Base-by-base conservation (phyloP, 192 early-diverging fungal species). In the Podila epicladia region DNA sequence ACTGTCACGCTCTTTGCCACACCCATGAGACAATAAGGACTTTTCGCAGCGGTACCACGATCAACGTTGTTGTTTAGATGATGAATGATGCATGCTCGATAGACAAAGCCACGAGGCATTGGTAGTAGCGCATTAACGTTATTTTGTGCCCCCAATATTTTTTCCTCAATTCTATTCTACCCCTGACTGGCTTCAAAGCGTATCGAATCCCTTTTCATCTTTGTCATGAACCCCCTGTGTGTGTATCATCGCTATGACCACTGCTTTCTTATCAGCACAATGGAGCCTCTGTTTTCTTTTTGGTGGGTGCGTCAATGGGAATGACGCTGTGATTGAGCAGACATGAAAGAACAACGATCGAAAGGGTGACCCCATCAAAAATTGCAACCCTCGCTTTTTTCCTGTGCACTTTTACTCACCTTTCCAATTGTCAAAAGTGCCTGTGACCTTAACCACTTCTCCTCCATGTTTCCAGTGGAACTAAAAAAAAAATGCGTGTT, bases 351-450 rank as follows among this genome's bases (percentile, higher is more conserved):
- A 4, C 41, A 45, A 45, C 11, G 41, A 17, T 45, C 41, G 35
- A 37, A 37, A 12, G 13, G 41, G 17, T 15, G 41, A 11, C 41
- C 41, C 41, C 41, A 45, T 45, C 41, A 45, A 37, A 37, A 37
- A 31, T 53, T 32, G 29, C 9, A 53, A 24, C 33, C 57, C 31
- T 37, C 12, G 33, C 5, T 24, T 63, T 63, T 20, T 29, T 31
- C 1, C 1, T 24, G 31, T 32, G 24, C 4, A 0, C 28, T 24
- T 32, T 9, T 48, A 13, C 20, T 50, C 82, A 84, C 83, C 66
- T 74, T 72, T 31, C 83, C 83, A 85, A 71, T 77, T 65, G 45
- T 76, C 83, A 51, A 85, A 85, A 4, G 60, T 75, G 19, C 83
- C 83, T 37, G 79, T 85, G 45, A 85, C 71, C 45, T 77, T 75